Percentiles rank a stretch among this genome's conserved stretches.
These are phyloP conservation scores for Kazachstania psychrophila DNA, from an alignment of 805 yeast species.

Conservation along the genomic window DNA sequence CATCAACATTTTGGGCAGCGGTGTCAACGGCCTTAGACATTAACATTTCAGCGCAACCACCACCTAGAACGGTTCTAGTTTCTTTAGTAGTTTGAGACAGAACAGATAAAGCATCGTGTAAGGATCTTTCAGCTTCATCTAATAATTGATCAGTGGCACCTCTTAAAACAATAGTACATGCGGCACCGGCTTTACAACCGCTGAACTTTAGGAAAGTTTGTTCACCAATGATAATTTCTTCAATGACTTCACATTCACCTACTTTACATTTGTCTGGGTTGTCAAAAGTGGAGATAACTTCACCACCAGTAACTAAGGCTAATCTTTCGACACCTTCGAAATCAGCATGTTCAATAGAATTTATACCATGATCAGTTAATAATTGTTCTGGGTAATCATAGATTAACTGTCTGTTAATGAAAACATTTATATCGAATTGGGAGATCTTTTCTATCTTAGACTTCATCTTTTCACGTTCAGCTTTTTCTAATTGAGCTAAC, in stretches of 20 bases:
- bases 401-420: slow-evolving; percentile 91
- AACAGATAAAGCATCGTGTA: slow-evolving; percentile 94
- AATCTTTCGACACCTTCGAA: slow-evolving; percentile 96
- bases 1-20: slow-evolving; percentile 82
- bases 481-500: slow-evolving; percentile 86
- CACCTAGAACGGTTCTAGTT: slow-evolving; percentile 87
- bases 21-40: slow-evolving; percentile 96
- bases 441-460: slow-evolving; percentile 80
- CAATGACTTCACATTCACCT: slow-evolving; percentile 83
- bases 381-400: slow-evolving; percentile 97
- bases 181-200: slow-evolving; percentile 94
- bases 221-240: slow-evolving; percentile 90
- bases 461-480: slow-evolving; percentile 91
- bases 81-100: slow-evolving; percentile 89
- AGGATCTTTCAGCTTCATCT: slow-evolving; percentile 93
- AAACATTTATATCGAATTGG: slow-evolving; percentile 77
- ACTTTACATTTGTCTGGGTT: slow-evolving; percentile 76
- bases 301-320: slow-evolving; percentile 96
- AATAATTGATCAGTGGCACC: slow-evolving; percentile 96
- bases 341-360: slow-evolving; percentile 95
- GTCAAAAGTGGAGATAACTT: slow-evolving; percentile 94
- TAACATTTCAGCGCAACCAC: slow-evolving; percentile 91
- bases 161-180: slow-evolving; percentile 89
- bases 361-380: slow-evolving; percentile 77
- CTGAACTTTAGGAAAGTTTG: slow-evolving; percentile 82